Percentiles rank a stretch among this genome's conserved stretches.
Evolutionary conservation across 176 grass and related monocot species (phyloP).

Genomic region (Carex myosuroides): DNA sequence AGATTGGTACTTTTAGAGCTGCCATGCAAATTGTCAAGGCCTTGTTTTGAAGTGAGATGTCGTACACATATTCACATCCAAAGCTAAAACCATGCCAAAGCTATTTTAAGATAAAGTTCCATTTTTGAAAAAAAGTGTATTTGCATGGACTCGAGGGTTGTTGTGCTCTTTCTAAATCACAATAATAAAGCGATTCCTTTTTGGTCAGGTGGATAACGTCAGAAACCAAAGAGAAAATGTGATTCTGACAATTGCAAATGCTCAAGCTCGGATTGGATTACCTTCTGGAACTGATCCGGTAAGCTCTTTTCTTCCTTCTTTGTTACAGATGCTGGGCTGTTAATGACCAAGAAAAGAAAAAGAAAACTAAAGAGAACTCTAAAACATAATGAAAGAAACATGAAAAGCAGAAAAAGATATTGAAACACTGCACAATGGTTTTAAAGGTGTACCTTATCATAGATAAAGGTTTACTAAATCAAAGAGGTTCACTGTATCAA

Average conservation of each 20-base stretch:
- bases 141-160: neutral
- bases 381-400: neutral
- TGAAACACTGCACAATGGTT: neutral
- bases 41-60: neutral
- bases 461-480: neutral
- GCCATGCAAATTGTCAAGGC: neutral
- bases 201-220: slow-evolving; percentile 71
- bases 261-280: slow-evolving; percentile 54
- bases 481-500: neutral
- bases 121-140: neutral
- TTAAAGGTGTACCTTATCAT: neutral
- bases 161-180: slow-evolving; percentile 8
- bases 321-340: neutral
- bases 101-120: neutral
- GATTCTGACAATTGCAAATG: slow-evolving; percentile 74
- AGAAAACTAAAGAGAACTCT: neutral
- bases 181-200: slow-evolving; percentile 12
- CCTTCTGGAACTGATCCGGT: slow-evolving; percentile 49
- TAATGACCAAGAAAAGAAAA: neutral
- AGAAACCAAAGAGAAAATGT: slow-evolving; percentile 95
- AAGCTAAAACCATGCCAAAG: neutral
- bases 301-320: slow-evolving; percentile 23
- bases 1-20: neutral
- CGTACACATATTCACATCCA: neutral
- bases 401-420: neutral